A percentile compares a stretch with the other conserved stretches of the same genome.
Conservation (phyloP, 169 alveolate genomes). For the Cryptosporidium meleagridis region DNA sequence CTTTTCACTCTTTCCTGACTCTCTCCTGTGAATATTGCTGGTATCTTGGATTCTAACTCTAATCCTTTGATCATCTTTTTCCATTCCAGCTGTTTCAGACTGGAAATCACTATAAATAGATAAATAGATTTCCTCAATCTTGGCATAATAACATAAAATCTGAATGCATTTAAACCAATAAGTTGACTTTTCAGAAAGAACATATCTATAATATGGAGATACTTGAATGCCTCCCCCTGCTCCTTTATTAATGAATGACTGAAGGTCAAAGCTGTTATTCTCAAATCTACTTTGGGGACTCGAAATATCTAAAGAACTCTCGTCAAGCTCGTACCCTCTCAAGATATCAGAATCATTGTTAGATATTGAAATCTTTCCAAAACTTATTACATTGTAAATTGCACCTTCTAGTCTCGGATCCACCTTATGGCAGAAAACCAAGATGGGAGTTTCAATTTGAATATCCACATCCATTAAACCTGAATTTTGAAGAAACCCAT, state of each 20-base stretch:
- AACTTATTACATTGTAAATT: slow-evolving; percentile 49
- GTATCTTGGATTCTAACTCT: neutral
- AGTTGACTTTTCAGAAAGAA: slow-evolving; percentile 27
- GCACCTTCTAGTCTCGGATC: neutral
- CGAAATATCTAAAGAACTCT: slow-evolving; percentile 2
- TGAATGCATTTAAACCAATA: slow-evolving; percentile 68
- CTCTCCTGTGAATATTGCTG: neutral
- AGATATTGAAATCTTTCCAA: slow-evolving; percentile 61
- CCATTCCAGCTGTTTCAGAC: neutral
- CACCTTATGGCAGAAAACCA: slow-evolving; percentile 45
- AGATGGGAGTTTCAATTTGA: slow-evolving; percentile 65
- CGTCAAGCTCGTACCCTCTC: slow-evolving; percentile 9
- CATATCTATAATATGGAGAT: slow-evolving; percentile 65
- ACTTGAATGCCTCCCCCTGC: neutral
- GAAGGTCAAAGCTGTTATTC: slow-evolving; percentile 37
- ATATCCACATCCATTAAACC: slow-evolving; percentile 53
- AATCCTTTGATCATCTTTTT: neutral
- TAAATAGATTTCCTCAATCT: slow-evolving; percentile 58
- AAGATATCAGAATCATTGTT: slow-evolving; percentile 9
- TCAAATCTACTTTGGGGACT: slow-evolving; percentile 5
- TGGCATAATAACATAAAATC: slow-evolving; percentile 9
- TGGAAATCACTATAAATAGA: slow-evolving; percentile 21
- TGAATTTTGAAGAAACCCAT: slow-evolving; percentile 1
- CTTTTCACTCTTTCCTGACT: neutral
- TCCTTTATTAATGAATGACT: neutral